These are phyloP conservation scores for Coniochaeta pulveracea DNA, from an alignment of 2,329 filamentous ascomycete species.

Conservation along the genomic window DNA sequence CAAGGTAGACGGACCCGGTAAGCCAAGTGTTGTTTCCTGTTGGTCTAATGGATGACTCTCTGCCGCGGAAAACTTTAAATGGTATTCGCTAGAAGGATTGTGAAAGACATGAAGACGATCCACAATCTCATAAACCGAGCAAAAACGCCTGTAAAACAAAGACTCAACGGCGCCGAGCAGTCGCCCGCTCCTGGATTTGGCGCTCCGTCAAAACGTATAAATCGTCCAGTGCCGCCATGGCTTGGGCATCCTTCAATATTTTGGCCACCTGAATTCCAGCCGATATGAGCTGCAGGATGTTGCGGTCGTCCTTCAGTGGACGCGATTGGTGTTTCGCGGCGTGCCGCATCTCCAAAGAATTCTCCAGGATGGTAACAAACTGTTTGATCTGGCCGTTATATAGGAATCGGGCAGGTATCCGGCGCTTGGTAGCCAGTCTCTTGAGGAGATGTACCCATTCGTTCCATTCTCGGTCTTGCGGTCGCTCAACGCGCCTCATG, in stretches of 20 bases:
- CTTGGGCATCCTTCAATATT: slow-evolving; percentile 71
- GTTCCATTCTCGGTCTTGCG: slow-evolving; percentile 77
- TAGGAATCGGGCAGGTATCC: slow-evolving; percentile 71
- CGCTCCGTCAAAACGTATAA: slow-evolving; percentile 75
- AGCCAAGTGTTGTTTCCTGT: no score
- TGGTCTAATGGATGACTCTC: no score
- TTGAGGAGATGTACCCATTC: slow-evolving; percentile 87
- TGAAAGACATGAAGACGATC: no score
- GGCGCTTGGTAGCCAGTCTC: slow-evolving; percentile 72
- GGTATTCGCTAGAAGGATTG: no score
- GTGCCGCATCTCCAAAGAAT: slow-evolving; percentile 79
- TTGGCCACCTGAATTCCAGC: slow-evolving; percentile 81
- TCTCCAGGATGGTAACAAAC: slow-evolving; percentile 78
- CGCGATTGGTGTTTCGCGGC: slow-evolving; percentile 74
- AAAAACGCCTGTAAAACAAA: no score
- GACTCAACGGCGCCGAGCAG: no score
- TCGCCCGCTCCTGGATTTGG: slow-evolving; percentile 58
- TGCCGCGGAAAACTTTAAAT: no score
- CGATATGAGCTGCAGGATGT: slow-evolving; percentile 78
- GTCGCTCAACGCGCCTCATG: slow-evolving; percentile 64
- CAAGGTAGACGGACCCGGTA: no score
- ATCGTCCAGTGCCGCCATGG: slow-evolving; percentile 72
- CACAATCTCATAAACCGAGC: no score
- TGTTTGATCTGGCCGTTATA: slow-evolving; percentile 90
- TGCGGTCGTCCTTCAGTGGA: slow-evolving; percentile 77